Evolutionary conservation across 805 yeast species (phyloP).

Genomic region (Teunomyces atbi): DNA sequence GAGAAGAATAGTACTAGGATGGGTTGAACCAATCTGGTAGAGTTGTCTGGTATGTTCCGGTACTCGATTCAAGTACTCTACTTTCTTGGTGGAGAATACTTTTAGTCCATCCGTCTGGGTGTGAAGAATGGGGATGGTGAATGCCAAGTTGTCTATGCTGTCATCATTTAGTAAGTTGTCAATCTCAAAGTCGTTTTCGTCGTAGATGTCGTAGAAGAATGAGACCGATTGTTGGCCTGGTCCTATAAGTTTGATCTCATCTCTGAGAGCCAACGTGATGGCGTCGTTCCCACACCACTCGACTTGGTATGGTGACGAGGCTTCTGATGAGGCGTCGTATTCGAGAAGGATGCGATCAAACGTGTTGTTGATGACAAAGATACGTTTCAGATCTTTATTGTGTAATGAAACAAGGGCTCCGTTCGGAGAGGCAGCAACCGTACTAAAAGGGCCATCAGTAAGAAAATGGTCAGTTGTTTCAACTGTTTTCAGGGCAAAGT

Average conservation of each 20-base stretch:
- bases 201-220: slow-evolving; percentile 43
- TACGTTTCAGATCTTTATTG: slow-evolving; percentile 33
- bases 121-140: slow-evolving; percentile 39
- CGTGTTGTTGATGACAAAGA: slow-evolving; percentile 51
- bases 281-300: slow-evolving; percentile 90
- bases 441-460: slow-evolving; percentile 50
- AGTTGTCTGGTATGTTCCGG: slow-evolving; percentile 54
- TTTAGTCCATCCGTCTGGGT: slow-evolving; percentile 72
- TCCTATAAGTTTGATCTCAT: slow-evolving; percentile 67
- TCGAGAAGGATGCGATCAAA: slow-evolving; percentile 45
- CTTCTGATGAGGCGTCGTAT: slow-evolving; percentile 42
- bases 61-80: slow-evolving; percentile 67
- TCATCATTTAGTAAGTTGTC: slow-evolving; percentile 18
- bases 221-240: slow-evolving; percentile 61
- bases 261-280: slow-evolving; percentile 59
- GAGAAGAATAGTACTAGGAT: slow-evolving; percentile 76
- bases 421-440: slow-evolving; percentile 50
- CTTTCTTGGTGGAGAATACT: slow-evolving; percentile 53
- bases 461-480: slow-evolving; percentile 37
- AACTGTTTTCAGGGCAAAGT: slow-evolving; percentile 18
- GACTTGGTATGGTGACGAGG: slow-evolving; percentile 43
- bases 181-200: slow-evolving; percentile 29
- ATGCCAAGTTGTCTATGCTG: slow-evolving; percentile 18
- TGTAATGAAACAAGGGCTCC: slow-evolving; percentile 53
- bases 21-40: slow-evolving; percentile 79